These are phyloP conservation scores for Pisolithus sp. DNA, from an alignment of 768 basidiomycete species.

Conservation along the genomic window DNA sequence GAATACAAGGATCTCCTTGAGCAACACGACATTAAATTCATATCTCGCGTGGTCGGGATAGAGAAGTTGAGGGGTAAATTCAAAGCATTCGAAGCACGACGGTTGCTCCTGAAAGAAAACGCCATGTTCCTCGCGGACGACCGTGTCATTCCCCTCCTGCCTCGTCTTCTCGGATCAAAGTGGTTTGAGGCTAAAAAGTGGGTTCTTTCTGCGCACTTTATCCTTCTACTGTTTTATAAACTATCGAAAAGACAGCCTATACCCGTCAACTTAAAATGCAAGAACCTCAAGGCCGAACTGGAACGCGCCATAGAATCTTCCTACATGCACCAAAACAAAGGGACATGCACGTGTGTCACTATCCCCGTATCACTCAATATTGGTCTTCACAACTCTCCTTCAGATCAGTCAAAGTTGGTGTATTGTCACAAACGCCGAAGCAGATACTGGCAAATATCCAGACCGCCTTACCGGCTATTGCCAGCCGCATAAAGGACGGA, in stretches of 20 bases:
- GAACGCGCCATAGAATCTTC: slow-evolving; percentile 91
- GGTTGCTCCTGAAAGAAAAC: slow-evolving; percentile 81
- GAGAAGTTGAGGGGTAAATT: slow-evolving; percentile 93
- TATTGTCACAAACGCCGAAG: slow-evolving; percentile 60
- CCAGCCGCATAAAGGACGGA: slow-evolving; percentile 61
- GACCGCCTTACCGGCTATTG: slow-evolving; percentile 69
- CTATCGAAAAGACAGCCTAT: slow-evolving; percentile 72
- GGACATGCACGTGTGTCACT: slow-evolving; percentile 79
- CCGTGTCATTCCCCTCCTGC: slow-evolving; percentile 79
- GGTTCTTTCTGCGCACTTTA: slow-evolving; percentile 3
- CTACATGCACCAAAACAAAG: slow-evolving; percentile 92
- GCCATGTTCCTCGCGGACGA: slow-evolving; percentile 94
- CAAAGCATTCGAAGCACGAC: slow-evolving; percentile 74
- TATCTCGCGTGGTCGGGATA: slow-evolving; percentile 86
- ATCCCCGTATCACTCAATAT: neutral
- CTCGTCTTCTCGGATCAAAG: slow-evolving; percentile 77
- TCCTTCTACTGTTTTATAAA: neutral
- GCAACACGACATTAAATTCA: slow-evolving; percentile 74
- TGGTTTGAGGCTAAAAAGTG: slow-evolving; percentile 97
- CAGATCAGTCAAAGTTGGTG: slow-evolving; percentile 82
- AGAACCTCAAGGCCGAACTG: slow-evolving; percentile 87
- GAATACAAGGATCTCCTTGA: slow-evolving; percentile 93
- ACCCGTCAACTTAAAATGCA: slow-evolving; percentile 82
- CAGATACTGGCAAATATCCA: slow-evolving; percentile 78
- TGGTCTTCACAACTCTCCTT: neutral